Evolutionary conservation across 2,329 filamentous ascomycete genomes (phyloP).

Genomic region (Seiridium cupressi): DNA sequence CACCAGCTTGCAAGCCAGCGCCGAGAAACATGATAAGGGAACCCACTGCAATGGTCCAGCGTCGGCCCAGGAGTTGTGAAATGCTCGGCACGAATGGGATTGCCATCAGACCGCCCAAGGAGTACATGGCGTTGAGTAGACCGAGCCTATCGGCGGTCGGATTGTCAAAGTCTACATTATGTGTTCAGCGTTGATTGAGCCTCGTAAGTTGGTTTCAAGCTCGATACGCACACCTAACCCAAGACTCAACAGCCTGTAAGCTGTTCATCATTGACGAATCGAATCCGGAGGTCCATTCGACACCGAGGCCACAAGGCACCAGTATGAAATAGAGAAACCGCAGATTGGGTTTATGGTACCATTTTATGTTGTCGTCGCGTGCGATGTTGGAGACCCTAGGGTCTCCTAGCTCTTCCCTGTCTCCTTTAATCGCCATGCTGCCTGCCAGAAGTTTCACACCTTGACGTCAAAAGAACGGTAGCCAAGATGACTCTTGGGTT

Average conservation of each 20-base stretch:
- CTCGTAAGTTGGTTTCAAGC: neutral
- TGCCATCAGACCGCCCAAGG: slow-evolving; percentile 39
- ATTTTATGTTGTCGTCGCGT: slow-evolving; percentile 30
- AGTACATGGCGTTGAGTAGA: slow-evolving; percentile 40
- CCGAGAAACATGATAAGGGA: slow-evolving; percentile 11
- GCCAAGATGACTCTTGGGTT: too few species aligned
- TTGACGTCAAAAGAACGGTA: too few species aligned
- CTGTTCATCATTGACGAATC: slow-evolving; percentile 44
- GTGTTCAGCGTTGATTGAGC: too few species aligned
- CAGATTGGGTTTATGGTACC: slow-evolving; percentile 39
- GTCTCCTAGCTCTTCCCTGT: slow-evolving; percentile 32
- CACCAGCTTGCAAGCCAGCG: slow-evolving; percentile 44
- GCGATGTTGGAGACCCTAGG: slow-evolving; percentile 33
- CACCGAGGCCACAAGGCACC: slow-evolving; percentile 37
- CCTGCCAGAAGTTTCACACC: neutral
- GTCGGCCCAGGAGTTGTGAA: slow-evolving; percentile 36
- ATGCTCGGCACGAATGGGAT: slow-evolving; percentile 37
- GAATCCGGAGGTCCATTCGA: slow-evolving; percentile 42
- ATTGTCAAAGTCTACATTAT: slow-evolving; percentile 33
- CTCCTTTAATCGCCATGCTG: slow-evolving; percentile 30
- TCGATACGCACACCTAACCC: slow-evolving; percentile 30
- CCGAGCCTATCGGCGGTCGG: slow-evolving; percentile 36
- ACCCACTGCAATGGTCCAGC: slow-evolving; percentile 45
- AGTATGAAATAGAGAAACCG: slow-evolving; percentile 37
- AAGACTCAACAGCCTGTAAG: slow-evolving; percentile 36